phyloP scores from a whole-genome alignment of 345 rosid species.

The Melaleuca alternifolia region DNA sequence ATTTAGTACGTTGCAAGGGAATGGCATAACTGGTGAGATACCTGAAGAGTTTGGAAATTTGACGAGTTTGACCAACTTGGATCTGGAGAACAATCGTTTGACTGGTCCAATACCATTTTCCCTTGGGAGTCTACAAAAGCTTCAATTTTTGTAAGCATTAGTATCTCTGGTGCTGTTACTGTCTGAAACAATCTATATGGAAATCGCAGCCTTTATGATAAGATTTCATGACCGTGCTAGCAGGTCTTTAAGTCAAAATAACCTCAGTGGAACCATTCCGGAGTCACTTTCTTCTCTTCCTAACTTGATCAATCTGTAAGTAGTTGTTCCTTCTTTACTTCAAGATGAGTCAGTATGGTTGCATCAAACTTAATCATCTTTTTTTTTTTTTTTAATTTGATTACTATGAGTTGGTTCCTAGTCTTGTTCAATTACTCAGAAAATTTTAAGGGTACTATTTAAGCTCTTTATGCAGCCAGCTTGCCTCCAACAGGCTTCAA shows the following conservation, averaged over 20 bases:
- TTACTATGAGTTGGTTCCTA: neutral
- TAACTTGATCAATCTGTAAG: constrained; percentile 73
- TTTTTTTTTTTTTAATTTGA: neutral
- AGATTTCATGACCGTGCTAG: constrained; percentile 3
- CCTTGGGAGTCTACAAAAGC: constrained; percentile 73
- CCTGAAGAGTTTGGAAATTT: constrained; percentile 85
- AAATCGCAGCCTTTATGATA: neutral
- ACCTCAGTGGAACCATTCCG: constrained; percentile 71
- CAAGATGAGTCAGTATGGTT: neutral
- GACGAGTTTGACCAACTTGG: constrained; percentile 72
- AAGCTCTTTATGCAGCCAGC: constrained; percentile 47
- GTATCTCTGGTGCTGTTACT: neutral
- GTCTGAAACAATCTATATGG: constrained; percentile 1
- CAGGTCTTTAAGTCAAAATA: constrained; percentile 87
- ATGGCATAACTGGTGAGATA: constrained; percentile 76
- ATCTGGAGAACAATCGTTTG: constrained; percentile 75
- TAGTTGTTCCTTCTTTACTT: constrained; percentile 1
- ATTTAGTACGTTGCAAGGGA: constrained; percentile 81
- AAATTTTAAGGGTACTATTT: constrained; percentile 1
- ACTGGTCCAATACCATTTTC: constrained; percentile 75
- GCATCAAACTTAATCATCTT: neutral
- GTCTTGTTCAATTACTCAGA: neutral
- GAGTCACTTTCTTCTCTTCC: constrained; percentile 50
- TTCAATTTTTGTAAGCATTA: constrained; percentile 83
- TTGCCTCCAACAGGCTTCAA: constrained; percentile 61